Percentiles rank a stretch among this genome's conserved stretches.
These are phyloP conservation scores for Alloascoidea hylecoeti DNA, from an alignment of 805 yeast genomes.

Conservation along the genomic window DNA sequence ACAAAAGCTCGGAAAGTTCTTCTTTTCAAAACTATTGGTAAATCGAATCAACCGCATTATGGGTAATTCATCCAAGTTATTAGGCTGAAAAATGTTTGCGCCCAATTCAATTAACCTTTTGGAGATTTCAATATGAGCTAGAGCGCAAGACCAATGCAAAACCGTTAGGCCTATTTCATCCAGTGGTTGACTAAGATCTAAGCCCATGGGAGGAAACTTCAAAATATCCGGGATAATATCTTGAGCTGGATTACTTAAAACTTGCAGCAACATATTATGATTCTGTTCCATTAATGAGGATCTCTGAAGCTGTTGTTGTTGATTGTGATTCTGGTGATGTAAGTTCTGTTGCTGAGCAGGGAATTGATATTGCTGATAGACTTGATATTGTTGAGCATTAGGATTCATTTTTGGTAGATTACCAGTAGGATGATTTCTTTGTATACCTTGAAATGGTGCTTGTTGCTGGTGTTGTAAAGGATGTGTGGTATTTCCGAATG, in stretches of 20 bases:
- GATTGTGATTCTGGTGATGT: too few relatives aligned
- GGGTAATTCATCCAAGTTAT: conserved; percentile 75
- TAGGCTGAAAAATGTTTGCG: conserved; percentile 46
- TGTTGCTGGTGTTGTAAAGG: too few relatives aligned
- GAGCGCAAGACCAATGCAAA: conserved; percentile 95
- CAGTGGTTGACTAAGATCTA: conserved; percentile 53
- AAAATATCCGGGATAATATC: conserved; percentile 51
- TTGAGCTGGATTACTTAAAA: conserved; percentile 43
- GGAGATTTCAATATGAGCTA: conserved; percentile 71
- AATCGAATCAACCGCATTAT: conserved; percentile 73
- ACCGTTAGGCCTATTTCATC: conserved; percentile 94
- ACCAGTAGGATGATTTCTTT: too few relatives aligned
- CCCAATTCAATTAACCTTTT: conserved; percentile 66
- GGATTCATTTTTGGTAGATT: too few relatives aligned
- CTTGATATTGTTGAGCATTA: too few relatives aligned
- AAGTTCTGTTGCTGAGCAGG: too few relatives aligned
- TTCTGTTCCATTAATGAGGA: conserved; percentile 6
- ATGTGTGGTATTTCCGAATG: too few relatives aligned
- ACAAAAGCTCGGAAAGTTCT: conserved; percentile 66
- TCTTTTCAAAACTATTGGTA: conserved; percentile 73
- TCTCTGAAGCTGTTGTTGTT: conserved; percentile 3
- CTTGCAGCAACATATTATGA: conserved; percentile 29
- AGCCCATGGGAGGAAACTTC: conserved; percentile 45
- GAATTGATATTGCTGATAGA: too few relatives aligned
- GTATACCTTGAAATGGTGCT: too few relatives aligned